Evolutionary conservation across 2,329 filamentous ascomycete species (phyloP), one percentile per base, ranked within the genome.

Genomic region (Lizonia empirigonia): DNA sequence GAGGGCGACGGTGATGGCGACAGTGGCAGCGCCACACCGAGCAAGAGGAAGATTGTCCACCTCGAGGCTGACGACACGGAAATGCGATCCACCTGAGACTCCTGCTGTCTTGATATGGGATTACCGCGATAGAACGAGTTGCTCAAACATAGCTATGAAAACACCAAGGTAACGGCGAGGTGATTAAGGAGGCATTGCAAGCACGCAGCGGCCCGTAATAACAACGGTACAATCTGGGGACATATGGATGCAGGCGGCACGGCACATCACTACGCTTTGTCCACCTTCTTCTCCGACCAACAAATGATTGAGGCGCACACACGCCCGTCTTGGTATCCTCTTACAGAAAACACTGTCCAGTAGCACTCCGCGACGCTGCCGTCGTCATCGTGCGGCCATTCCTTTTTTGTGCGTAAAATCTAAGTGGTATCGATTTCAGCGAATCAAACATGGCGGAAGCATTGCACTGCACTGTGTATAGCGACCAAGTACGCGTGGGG

Each of bases 1-100:
- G 71, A 71, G 65, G 59, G 71, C 66, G 62, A 73, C 53, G 61
- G 77, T 53, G 64, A 70, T 59, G 66, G 76, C 50, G 58, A 77
- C 55, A 39, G 34, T 32, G 37, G 58, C 40, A 52, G 36, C 23
- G 36, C 59, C 7, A 56, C 60, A 12, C 59, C 66, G 2, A 60
- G 46, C 40, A 74, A 74, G 58, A 64, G 72, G 46, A 75, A 74
- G 59, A 65, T 71, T 44, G 67, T 62, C 19, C 60, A 70, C 7
- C 40, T 62, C 3, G 64, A 65, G 32, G 56, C 56, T 22, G 65
- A 58, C 15, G 69, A 73, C 35, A 58, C 55, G 20, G 65, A 68
- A 32, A 73, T 72, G 70, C 49, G 60, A 47, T 68, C 44, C 30
- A 56, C 47, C 26, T 71, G 55, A 61, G 36, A n/a, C n/a, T 48